These are phyloP conservation scores for Seiridium cupressi DNA, from an alignment of 2,329 filamentous ascomycete species.

Conservation along the genomic window DNA sequence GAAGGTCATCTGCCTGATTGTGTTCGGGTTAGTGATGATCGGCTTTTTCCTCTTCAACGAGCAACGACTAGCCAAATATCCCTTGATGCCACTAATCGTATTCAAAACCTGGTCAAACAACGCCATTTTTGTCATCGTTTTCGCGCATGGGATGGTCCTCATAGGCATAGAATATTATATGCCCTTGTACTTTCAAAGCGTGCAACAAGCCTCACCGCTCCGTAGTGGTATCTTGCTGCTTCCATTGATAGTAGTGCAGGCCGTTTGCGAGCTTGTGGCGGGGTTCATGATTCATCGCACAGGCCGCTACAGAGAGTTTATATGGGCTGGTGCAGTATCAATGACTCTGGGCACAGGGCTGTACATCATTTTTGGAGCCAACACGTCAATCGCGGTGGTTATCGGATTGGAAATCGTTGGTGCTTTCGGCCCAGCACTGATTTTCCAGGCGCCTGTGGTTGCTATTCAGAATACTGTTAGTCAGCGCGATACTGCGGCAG, in stretches of 20 bases:
- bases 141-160: constrained; percentile 31
- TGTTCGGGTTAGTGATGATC: constrained; percentile 36
- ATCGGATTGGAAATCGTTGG: constrained; percentile 38
- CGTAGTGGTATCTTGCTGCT: constrained; percentile 32
- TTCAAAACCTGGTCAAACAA: constrained; percentile 28
- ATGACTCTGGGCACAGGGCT: constrained; percentile 30
- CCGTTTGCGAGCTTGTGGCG: constrained; percentile 24
- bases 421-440: constrained; percentile 34
- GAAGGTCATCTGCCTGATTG: constrained; percentile 31
- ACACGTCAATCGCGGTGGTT: constrained; percentile 12
- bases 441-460: constrained; percentile 37
- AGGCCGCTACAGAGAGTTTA: constrained; percentile 30
- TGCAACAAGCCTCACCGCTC: constrained; percentile 31
- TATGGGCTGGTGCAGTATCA: constrained; percentile 35
- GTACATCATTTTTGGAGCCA: constrained; percentile 25
- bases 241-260: constrained; percentile 31
- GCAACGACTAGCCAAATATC: constrained; percentile 32
- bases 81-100: constrained; percentile 29
- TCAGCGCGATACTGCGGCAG: constrained; percentile 47
- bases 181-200: constrained; percentile 38
- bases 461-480: constrained; percentile 44
- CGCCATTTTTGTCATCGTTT: constrained; percentile 29
- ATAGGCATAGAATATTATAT: constrained; percentile 39
- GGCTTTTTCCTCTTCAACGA: constrained; percentile 30
- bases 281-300: constrained; percentile 27